A percentile compares a stretch with the other conserved stretches of the same genome.
phyloP scores from a whole-genome alignment of 179 eudicot genomes.

The Heliamphora pulchella region DNA sequence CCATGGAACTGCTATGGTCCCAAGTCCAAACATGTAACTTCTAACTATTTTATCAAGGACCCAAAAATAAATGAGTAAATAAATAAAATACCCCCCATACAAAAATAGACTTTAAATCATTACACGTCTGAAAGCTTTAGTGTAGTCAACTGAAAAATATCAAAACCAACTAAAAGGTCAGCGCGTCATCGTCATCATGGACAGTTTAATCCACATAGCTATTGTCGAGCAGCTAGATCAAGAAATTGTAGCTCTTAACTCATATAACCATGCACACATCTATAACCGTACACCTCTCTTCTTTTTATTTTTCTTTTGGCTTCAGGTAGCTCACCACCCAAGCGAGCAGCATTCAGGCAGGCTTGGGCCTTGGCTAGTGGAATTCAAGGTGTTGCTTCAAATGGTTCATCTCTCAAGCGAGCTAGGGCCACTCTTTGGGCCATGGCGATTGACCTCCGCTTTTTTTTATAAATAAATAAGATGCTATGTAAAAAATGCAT shows the following conservation, averaged over 20 bases:
- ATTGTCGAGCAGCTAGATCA: background rate
- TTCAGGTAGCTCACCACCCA: no score
- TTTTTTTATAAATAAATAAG: no score
- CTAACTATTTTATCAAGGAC: background rate
- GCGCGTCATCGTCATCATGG: background rate
- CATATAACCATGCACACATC: slow-evolving; percentile 1
- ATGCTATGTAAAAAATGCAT: no score
- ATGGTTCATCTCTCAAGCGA: no score
- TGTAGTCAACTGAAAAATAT: background rate
- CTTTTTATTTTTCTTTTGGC: no score
- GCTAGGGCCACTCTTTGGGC: no score
- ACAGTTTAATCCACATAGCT: background rate
- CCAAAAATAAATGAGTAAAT: background rate
- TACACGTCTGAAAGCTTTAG: background rate
- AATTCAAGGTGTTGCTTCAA: no score
- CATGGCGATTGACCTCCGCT: no score
- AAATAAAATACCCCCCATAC: background rate
- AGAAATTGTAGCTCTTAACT: background rate
- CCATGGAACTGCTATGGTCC: background rate
- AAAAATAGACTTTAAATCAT: background rate
- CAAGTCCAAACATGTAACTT: background rate
- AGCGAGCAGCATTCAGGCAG: no score
- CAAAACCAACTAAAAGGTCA: background rate
- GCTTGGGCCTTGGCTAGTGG: no score
- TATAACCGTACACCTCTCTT: background rate